These are phyloP conservation scores for Starmerella floricola DNA, from an alignment of 805 yeast genomes.

Conservation along the genomic window DNA sequence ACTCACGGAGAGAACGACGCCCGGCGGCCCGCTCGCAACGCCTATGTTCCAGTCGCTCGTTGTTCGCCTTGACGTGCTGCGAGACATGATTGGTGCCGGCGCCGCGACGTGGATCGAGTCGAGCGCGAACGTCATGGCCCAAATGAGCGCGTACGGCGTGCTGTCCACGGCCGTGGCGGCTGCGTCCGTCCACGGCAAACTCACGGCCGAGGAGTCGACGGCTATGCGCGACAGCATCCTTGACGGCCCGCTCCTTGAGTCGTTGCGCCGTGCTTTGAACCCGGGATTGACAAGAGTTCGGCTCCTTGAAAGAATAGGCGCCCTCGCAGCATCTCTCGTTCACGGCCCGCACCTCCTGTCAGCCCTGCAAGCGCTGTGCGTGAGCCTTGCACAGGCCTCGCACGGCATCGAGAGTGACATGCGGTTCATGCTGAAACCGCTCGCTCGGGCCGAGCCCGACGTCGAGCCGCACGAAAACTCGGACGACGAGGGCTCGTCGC, in stretches of 20 bases:
- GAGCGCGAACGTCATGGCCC: constrained; percentile 6
- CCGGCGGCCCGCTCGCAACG: constrained; percentile 4
- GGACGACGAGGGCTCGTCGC: not conserved
- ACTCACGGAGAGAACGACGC: not conserved
- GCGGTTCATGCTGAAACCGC: constrained; percentile 9
- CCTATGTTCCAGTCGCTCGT: constrained; percentile 13
- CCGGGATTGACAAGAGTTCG: constrained; percentile 4
- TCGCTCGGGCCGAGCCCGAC: constrained; percentile 1
- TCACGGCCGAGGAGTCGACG: constrained; percentile 4
- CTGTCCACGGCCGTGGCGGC: constrained; percentile 17
- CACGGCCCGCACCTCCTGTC: constrained; percentile 19
- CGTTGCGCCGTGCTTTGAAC: constrained; percentile 10
- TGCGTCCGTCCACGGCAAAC: constrained; percentile 18
- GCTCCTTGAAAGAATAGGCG: constrained; percentile 16
- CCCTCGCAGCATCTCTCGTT: constrained; percentile 17
- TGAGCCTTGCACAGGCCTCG: constrained; percentile 14
- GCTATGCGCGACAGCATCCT: constrained; percentile 6
- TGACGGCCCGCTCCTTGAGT: constrained; percentile 14
- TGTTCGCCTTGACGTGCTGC: constrained; percentile 12
- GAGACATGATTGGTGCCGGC: constrained; percentile 13
- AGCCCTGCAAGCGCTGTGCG: constrained; percentile 17
- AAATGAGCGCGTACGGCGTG: constrained; percentile 13
- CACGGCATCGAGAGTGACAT: constrained; percentile 11
- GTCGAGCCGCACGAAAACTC: not conserved
- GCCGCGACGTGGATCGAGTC: constrained; percentile 13